phyloP scores from a whole-genome alignment of 345 rosid species.

The Citrus medica region DNA sequence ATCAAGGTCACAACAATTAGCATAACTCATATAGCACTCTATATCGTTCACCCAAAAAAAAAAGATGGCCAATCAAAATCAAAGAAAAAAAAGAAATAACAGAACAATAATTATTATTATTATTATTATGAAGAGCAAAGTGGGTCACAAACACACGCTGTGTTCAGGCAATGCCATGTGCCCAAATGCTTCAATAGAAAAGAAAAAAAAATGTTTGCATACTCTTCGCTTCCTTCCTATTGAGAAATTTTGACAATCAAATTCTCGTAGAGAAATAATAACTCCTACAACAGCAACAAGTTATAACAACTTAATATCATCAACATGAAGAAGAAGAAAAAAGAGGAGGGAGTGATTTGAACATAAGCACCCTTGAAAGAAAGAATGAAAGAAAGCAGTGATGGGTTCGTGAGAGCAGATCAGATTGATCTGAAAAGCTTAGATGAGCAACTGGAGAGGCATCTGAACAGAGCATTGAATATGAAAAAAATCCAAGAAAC shows the following conservation, averaged over 20 bases:
- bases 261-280: background rate
- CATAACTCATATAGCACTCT: no score
- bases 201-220: background rate
- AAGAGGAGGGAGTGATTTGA: background rate
- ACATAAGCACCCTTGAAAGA: background rate
- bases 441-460: constrained; percentile 93
- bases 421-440: constrained; percentile 95
- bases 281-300: background rate
- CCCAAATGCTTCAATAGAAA: constrained; percentile 35
- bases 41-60: no score
- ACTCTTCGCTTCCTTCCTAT: background rate
- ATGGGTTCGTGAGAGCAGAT: constrained; percentile 92
- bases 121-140: background rate
- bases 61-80: background rate
- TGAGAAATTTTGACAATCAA: background rate
- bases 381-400: constrained; percentile 62
- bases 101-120: background rate
- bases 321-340: background rate
- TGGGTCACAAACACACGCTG: constrained; percentile 9
- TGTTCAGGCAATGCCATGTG: constrained; percentile 50
- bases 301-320: background rate
- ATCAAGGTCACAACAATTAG: no score
- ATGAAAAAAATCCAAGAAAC: constrained; percentile 55
- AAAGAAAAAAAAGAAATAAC: background rate
- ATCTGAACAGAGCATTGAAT: constrained; percentile 65